Conservation (phyloP, 306 rosid species). For the Calophaca sinica region DNA sequence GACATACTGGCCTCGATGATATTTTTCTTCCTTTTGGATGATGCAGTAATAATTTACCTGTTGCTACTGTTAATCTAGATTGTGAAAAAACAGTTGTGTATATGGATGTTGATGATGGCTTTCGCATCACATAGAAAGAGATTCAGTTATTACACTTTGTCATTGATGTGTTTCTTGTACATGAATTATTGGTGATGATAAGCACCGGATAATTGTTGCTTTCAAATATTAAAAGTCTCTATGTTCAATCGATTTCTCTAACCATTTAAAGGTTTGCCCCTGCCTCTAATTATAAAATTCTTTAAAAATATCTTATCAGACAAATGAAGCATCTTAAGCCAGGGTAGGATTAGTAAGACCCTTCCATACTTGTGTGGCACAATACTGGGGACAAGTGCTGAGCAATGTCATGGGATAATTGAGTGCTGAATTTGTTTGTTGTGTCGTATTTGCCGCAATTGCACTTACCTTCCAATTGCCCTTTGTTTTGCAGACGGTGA, state of each 20-base stretch:
- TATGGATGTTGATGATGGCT: neutral
- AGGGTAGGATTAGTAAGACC: neutral
- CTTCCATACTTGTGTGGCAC: neutral
- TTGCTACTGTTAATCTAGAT: constrained; percentile 9
- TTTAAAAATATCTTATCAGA: neutral
- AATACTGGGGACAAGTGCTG: neutral
- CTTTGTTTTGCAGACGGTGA: constrained; percentile 68
- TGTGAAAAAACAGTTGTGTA: neutral
- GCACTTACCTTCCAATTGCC: neutral
- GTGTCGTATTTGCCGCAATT: neutral
- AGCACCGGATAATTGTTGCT: neutral
- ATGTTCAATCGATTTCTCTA: constrained; percentile 1
- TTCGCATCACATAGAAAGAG: constrained; percentile 11
- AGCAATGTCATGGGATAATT: neutral
- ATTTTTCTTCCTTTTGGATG: neutral
- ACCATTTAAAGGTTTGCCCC: neutral
- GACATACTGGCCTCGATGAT: neutral
- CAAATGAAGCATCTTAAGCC: neutral
- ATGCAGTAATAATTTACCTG: neutral
- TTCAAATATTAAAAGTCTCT: neutral
- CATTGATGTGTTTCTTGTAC: constrained; percentile 13
- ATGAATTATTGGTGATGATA: neutral
- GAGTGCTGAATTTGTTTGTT: neutral
- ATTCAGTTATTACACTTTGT: neutral
- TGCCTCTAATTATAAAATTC: neutral